Percentiles rank a stretch among this genome's conserved stretches.
phyloP scores from a whole-genome alignment of 768 basidiomycete genomes.

The Mycena amicta region DNA sequence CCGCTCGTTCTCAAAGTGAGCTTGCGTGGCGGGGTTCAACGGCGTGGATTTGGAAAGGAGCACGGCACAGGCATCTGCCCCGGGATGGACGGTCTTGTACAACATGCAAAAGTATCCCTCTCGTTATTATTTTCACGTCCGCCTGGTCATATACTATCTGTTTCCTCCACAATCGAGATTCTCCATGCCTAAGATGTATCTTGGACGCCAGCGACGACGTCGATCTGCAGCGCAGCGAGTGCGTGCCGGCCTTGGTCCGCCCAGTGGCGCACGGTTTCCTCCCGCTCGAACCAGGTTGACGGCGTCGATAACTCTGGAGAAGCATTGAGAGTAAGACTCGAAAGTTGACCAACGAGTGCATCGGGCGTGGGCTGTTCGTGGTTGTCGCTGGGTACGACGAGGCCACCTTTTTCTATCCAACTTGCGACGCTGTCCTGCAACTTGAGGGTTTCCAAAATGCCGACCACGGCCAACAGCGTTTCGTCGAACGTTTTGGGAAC shows the following conservation, averaged over 20 bases:
- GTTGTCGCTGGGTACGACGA: conserved; percentile 16
- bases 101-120: conserved; percentile 35
- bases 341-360: conserved; percentile 4
- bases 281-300: conserved; percentile 17
- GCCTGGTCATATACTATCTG: too few species aligned
- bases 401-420: conserved; percentile 52
- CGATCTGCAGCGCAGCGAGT: conserved; percentile 15
- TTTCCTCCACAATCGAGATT: too few species aligned
- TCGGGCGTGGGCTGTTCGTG: neutral
- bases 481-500: conserved; percentile 33
- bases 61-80: conserved; percentile 2
- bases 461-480: conserved; percentile 53
- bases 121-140: conserved; percentile 2
- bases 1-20: conserved; percentile 83
- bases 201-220: conserved; percentile 11
- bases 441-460: conserved; percentile 52
- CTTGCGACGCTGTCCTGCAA: conserved; percentile 48
- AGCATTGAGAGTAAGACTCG: neutral
- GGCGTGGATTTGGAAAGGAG: neutral
- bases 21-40: too few species aligned
- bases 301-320: neutral
- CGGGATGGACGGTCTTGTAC: conserved; percentile 30
- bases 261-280: conserved; percentile 9
- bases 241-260: conserved; percentile 12
- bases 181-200: neutral